Conservation (phyloP, 371 early-diverging fungal species). For the Mucor piriformis region DNA sequence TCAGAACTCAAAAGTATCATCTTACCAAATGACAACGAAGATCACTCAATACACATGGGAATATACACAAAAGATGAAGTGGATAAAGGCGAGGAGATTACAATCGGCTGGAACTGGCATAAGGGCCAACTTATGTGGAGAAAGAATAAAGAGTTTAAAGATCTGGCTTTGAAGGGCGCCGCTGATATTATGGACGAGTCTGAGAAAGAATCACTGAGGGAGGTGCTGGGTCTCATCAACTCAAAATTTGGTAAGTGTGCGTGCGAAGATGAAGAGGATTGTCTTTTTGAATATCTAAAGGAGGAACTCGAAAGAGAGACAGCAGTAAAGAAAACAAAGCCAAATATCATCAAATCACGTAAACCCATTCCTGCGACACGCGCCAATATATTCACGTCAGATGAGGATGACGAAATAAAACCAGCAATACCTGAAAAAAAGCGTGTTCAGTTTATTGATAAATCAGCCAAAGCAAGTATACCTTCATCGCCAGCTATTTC, state of each 20-base stretch:
- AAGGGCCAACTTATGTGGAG: constrained; percentile 51
- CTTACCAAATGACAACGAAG: constrained; percentile 41
- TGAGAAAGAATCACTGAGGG: constrained; percentile 32
- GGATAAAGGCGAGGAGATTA: constrained; percentile 72
- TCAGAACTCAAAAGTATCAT: constrained; percentile 70
- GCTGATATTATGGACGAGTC: not conserved
- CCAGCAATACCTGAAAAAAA: constrained; percentile 1
- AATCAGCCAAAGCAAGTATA: constrained; percentile 1
- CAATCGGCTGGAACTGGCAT: constrained; percentile 76
- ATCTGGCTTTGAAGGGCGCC: not conserved
- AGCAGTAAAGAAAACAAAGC: not conserved
- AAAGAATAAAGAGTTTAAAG: constrained; percentile 34
- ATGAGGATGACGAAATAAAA: constrained; percentile 14
- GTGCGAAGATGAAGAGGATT: constrained; percentile 47
- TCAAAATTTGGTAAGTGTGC: constrained; percentile 48
- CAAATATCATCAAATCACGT: not conserved
- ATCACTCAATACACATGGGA: constrained; percentile 65
- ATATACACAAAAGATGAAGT: constrained; percentile 68
- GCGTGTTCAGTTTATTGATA: not conserved
- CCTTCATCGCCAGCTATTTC: constrained; percentile 3
- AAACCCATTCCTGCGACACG: not conserved
- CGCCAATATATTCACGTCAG: constrained; percentile 12
- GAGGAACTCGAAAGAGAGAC: constrained; percentile 18
- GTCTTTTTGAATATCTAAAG: constrained; percentile 37
- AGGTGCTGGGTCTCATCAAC: constrained; percentile 29